Base-by-base conservation (phyloP, 1,139 yeast genomes). In the Geotrichum carabidarum region DNA sequence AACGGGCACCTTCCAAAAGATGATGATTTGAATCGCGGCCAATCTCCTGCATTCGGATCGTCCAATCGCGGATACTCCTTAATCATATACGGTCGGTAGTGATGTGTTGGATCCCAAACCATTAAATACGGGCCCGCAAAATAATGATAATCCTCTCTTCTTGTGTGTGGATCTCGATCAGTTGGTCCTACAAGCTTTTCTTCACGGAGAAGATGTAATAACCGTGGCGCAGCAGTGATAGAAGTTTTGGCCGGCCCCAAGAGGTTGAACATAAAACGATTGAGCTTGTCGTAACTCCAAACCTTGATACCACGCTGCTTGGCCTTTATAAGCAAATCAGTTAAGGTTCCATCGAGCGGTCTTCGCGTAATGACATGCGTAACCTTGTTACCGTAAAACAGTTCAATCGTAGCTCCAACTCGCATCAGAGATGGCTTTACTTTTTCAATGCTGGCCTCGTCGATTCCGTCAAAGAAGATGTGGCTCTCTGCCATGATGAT, bases 201-300 rank as follows among this genome's bases (percentile, higher is more conserved):
- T 65, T 88, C 91, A 59, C 82, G 82, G 62, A 91, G 78, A 60
- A 93, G 75, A 56, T 83, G 80, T 46, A 85, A 82, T 56, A 93
- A 22, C 27, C 27, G 27, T 22, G 27, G 27, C 27, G 27, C 27
- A 3, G 27, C 27, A 5, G 27, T 22, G 5, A 5, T 22, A 22
- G 27, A 22, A 5, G 27, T 22, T 22, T 22, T 22, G 27, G 5
- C 27, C 27, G 47, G 36, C 63, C 82, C 82, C 45, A 93, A 86
- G 62, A 91, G 73, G 64, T 89, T 82, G 58, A 79, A 79, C 66
- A 91, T 74, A 66, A 93, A 90, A 50, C 97, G 75, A 63, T 83
- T 79, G 8, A 91, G 89, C 68, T 91, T 91, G 56, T 88, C 95
- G 64, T 81, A 84, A 49, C 85, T 82, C 97, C 98, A 91, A 15